Conservation (phyloP, 768 basidiomycete genomes). For the Tylopilus cervinicoccineus region DNA sequence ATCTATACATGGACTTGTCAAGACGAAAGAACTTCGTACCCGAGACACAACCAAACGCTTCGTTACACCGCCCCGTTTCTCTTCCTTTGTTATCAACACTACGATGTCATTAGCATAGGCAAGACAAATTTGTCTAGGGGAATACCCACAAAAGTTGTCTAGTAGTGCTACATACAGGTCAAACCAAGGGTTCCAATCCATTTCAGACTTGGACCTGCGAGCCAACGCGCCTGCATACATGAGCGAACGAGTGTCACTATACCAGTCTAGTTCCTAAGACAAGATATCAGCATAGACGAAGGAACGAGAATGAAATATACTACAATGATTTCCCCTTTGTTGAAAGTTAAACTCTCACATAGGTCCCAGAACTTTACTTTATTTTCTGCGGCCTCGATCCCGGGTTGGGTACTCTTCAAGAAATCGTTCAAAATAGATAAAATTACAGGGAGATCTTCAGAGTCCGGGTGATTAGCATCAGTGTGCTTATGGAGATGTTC, state of each 20-base stretch:
- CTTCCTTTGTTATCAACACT: conserved; percentile 68
- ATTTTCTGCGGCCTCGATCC: conserved; percentile 85
- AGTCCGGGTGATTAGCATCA: conserved; percentile 72
- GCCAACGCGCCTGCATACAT: conserved; percentile 63
- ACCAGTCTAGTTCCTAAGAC: conserved; percentile 75
- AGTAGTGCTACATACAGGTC: conserved; percentile 64
- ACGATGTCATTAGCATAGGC: conserved; percentile 4
- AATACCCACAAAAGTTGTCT: conserved; percentile 69
- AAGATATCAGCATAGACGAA: conserved; percentile 4
- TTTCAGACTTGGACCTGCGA: conserved; percentile 58
- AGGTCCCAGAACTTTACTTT: conserved; percentile 87
- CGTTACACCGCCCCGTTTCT: conserved; percentile 46
- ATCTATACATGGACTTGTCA: conserved; percentile 6
- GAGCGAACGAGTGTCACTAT: conserved; percentile 70
- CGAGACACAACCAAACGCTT: conserved; percentile 59
- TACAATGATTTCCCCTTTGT: conserved; percentile 80
- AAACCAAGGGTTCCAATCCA: conserved; percentile 66
- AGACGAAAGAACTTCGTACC: conserved; percentile 37
- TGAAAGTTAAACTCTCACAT: conserved; percentile 69
- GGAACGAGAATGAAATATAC: conserved; percentile 20
- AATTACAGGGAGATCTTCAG: conserved; percentile 71
- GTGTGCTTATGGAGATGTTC: conserved; percentile 67
- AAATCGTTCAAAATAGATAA: conserved; percentile 63
- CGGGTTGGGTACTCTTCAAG: conserved; percentile 84
- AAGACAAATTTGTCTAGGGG: neutral